Evolutionary conservation across 768 basidiomycete genomes (phyloP).

Genomic region (Boletellus sp.): DNA sequence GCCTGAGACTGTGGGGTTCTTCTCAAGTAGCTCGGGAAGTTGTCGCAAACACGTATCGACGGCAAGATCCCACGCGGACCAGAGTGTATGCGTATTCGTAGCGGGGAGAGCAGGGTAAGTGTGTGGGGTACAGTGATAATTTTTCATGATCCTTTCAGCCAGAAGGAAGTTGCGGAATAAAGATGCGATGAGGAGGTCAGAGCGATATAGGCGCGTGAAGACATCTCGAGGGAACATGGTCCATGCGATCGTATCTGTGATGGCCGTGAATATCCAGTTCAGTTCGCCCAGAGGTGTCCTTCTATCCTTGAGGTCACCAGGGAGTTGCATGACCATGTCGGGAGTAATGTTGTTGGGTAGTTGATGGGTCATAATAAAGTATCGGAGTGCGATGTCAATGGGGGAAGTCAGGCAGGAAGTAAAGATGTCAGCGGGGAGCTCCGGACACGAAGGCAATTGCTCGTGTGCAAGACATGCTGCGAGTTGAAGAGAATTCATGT

Average conservation of each 20-base stretch:
- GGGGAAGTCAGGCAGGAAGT: conserved; percentile 97
- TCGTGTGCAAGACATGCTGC: conserved; percentile 93
- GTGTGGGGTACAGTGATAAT: conserved; percentile 95
- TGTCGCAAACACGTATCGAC: conserved; percentile 93
- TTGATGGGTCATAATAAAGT: conserved; percentile 87
- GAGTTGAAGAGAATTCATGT: conserved; percentile 87
- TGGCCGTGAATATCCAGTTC: conserved; percentile 99
- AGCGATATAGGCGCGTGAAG: conserved; percentile 91
- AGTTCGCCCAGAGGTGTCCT: conserved; percentile 95
- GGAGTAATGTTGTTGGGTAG: conserved; percentile 75
- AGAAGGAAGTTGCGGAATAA: conserved; percentile 96
- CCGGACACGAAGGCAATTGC: conserved; percentile 89
- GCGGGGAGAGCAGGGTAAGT: conserved; percentile 88
- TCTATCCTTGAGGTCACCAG: conserved; percentile 94
- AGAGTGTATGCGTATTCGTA: conserved; percentile 95
- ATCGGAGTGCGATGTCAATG: conserved; percentile 95
- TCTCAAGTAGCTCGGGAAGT: conserved; percentile 75
- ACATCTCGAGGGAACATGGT: conserved; percentile 91
- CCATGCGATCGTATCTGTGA: conserved; percentile 99
- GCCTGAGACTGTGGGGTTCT: conserved; percentile 25
- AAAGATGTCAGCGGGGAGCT: conserved; percentile 95
- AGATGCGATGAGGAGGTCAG: conserved; percentile 93
- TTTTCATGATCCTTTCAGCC: conserved; percentile 96
- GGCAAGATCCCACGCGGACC: conserved; percentile 97
- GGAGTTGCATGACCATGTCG: conserved; percentile 92